Evolutionary conservation across 2,329 filamentous ascomycete species (phyloP).

Genomic region (Stachybotrys chlorohalonatus): DNA sequence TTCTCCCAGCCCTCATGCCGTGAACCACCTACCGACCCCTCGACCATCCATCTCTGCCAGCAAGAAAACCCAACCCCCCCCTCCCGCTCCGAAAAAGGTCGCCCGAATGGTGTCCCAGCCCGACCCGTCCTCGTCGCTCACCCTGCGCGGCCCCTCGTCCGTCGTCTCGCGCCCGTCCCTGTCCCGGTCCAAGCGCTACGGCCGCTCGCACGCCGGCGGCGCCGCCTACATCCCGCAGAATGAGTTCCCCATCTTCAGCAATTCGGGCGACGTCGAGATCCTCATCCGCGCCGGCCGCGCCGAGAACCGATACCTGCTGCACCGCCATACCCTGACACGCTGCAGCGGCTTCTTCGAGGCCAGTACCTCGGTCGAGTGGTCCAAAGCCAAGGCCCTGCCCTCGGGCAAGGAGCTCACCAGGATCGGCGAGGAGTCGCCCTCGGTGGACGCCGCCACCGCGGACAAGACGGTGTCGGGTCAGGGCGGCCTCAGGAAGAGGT

Average conservation of each 20-base stretch:
- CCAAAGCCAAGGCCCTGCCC: constrained; percentile 19
- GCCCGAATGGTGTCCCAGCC: constrained; percentile 54
- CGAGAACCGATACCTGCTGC: constrained; percentile 78
- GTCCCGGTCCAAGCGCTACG: constrained; percentile 59
- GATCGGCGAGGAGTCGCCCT: constrained; percentile 36
- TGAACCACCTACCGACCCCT: neutral
- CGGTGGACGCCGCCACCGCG: constrained; percentile 10
- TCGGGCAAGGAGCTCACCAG: constrained; percentile 40
- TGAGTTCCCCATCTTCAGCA: constrained; percentile 85
- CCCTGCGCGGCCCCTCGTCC: constrained; percentile 45
- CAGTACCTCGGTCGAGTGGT: constrained; percentile 72
- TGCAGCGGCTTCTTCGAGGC: constrained; percentile 93
- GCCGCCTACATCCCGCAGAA: constrained; percentile 65
- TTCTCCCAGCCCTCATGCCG: neutral
- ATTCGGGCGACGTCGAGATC: constrained; percentile 90
- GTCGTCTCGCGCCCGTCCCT: constrained; percentile 54
- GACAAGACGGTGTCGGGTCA: constrained; percentile 6
- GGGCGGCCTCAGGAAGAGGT: constrained; percentile 41
- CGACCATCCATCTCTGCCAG: neutral
- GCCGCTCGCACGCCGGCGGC: constrained; percentile 72
- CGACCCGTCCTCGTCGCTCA: constrained; percentile 43
- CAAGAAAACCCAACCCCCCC: neutral
- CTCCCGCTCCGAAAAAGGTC: neutral
- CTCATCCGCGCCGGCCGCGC: constrained; percentile 52
- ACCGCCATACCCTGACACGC: constrained; percentile 77